Conservation (phyloP, 495 filamentous ascomycete genomes). For the Penicillium taxi region DNA sequence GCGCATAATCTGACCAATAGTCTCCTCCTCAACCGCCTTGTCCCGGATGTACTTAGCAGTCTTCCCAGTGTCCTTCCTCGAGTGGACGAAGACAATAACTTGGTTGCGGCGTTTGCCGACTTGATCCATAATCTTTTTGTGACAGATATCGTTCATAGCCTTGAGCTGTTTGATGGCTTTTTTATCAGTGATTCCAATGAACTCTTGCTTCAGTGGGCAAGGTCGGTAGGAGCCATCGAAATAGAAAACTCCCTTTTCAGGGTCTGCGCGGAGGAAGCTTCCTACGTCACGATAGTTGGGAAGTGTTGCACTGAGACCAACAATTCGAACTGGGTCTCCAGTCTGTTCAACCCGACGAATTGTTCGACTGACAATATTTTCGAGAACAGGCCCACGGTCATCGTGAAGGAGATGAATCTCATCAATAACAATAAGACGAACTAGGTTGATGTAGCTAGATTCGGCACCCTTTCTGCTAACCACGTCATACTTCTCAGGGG, state of each 20-base stretch:
- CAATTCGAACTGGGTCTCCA: constrained; percentile 79
- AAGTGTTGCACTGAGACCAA: constrained; percentile 89
- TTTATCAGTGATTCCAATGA: constrained; percentile 94
- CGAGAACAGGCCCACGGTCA: constrained; percentile 91
- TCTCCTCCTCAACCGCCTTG: constrained; percentile 91
- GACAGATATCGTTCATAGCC: constrained; percentile 98
- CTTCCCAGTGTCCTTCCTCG: constrained; percentile 94
- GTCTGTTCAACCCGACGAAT: constrained; percentile 90
- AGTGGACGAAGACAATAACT: constrained; percentile 99
- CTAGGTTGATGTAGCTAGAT: constrained; percentile 91
- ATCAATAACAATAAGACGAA: constrained; percentile 91
- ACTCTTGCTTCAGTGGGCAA: constrained; percentile 91
- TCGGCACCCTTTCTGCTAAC: constrained; percentile 98
- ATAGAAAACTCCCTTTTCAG: constrained; percentile 79
- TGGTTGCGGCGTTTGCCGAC: constrained; percentile 85
- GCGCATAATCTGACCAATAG: constrained; percentile 89
- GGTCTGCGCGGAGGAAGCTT: constrained; percentile 89
- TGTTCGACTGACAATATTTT: constrained; percentile 92
- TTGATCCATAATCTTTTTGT: constrained; percentile 95
- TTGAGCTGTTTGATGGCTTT: constrained; percentile 99
- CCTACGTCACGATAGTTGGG: constrained; percentile 97
- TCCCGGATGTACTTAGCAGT: constrained; percentile 93
- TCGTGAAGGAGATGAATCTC: constrained; percentile 98
- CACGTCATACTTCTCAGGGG: constrained; percentile 98
- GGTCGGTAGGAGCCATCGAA: constrained; percentile 93